These are phyloP conservation scores for Trametes coccinea DNA, from an alignment of 768 basidiomycete species.

Conservation along the genomic window DNA sequence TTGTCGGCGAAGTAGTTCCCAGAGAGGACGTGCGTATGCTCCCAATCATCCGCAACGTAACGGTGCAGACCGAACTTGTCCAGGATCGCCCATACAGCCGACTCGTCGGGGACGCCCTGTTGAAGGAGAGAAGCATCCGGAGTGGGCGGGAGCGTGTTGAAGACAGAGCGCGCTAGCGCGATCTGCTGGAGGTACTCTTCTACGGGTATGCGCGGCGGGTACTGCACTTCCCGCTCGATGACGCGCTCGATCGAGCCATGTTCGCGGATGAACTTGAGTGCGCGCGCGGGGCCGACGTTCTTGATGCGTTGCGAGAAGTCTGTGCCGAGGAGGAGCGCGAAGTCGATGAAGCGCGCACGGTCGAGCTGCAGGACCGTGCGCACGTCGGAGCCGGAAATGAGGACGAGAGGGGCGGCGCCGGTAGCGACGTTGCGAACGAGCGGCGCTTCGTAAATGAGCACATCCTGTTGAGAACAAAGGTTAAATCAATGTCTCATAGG, in stretches of 20 bases:
- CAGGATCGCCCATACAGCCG: slow-evolving; percentile 46
- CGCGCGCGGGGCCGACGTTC: slow-evolving; percentile 75
- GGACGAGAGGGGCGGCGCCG: slow-evolving; percentile 55
- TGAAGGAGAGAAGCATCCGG: slow-evolving; percentile 44
- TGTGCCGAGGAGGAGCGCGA: slow-evolving; percentile 84
- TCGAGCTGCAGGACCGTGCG: slow-evolving; percentile 58
- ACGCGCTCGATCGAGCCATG: slow-evolving; percentile 74
- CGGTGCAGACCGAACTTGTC: slow-evolving; percentile 52
- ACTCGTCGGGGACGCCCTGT: slow-evolving; percentile 41
- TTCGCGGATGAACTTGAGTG: slow-evolving; percentile 72
- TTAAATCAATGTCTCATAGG: no score
- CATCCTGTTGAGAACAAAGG: slow-evolving; percentile 51
- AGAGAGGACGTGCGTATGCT: slow-evolving; percentile 45
- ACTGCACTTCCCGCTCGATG: slow-evolving; percentile 51
- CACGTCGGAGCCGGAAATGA: slow-evolving; percentile 65
- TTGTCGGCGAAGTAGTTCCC: slow-evolving; percentile 72
- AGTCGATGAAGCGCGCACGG: slow-evolving; percentile 69
- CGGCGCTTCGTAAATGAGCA: slow-evolving; percentile 79
- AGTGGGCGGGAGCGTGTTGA: slow-evolving; percentile 63
- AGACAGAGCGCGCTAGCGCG: slow-evolving; percentile 59
- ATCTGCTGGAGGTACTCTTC: slow-evolving; percentile 67
- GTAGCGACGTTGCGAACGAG: slow-evolving; percentile 76
- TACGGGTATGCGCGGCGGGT: slow-evolving; percentile 46
- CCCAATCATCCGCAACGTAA: slow-evolving; percentile 41
- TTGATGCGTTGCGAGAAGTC: slow-evolving; percentile 88